A percentile compares a stretch with the other conserved stretches of the same genome.
Evolutionary conservation across 768 basidiomycete genomes (phyloP).

Genomic region (Xerocomellus chrysenteron): DNA sequence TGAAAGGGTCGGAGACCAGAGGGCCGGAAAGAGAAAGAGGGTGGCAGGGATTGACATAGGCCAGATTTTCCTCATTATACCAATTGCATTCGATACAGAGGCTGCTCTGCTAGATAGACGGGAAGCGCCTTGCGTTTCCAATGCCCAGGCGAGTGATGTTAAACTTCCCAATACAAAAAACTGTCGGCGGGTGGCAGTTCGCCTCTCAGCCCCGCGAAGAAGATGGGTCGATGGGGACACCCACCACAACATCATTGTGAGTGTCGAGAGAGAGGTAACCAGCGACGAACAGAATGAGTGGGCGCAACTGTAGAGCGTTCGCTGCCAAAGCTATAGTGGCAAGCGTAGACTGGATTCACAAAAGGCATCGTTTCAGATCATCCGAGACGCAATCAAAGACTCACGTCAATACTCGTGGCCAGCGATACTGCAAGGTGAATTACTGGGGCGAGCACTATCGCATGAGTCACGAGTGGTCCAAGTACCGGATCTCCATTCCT

Average conservation of each 20-base stretch:
- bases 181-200: slow-evolving; percentile 7
- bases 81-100: neutral
- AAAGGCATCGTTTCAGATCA: neutral
- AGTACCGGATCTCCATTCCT: slow-evolving; percentile 49
- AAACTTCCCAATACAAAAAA: slow-evolving; percentile 26
- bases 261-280: slow-evolving; percentile 19
- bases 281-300: slow-evolving; percentile 16
- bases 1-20: slow-evolving; percentile 58
- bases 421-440: slow-evolving; percentile 50
- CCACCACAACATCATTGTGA: slow-evolving; percentile 23
- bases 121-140: neutral
- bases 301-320: slow-evolving; percentile 27
- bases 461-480: slow-evolving; percentile 63
- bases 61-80: slow-evolving; percentile 9
- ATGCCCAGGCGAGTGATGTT: slow-evolving; percentile 12
- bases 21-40: slow-evolving; percentile 37
- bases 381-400: slow-evolving; percentile 15
- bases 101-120: neutral
- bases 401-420: slow-evolving; percentile 41
- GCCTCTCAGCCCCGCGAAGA: slow-evolving; percentile 2
- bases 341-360: slow-evolving; percentile 18
- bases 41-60: slow-evolving; percentile 27
- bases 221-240: neutral
- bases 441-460: slow-evolving; percentile 54
- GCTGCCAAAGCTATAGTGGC: slow-evolving; percentile 25